A percentile compares a stretch with the other conserved stretches of the same genome.
Conservation (phyloP, 2,329 filamentous ascomycete genomes). For the Fusarium hostae region DNA sequence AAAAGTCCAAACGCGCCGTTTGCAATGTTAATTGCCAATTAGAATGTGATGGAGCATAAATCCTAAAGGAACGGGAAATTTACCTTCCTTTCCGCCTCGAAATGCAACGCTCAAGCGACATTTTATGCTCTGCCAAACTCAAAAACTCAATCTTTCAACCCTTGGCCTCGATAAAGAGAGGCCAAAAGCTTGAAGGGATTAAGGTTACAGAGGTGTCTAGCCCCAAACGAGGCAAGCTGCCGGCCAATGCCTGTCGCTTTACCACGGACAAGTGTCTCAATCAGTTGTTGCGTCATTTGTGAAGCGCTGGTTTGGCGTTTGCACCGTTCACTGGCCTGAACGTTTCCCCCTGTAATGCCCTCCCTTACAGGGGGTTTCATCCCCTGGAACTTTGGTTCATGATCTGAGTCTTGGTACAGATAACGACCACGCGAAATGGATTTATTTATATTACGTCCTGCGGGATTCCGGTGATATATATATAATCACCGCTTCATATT, state of each 20-base stretch:
- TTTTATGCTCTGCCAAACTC: neutral
- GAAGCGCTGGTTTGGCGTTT: neutral
- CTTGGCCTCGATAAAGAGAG: neutral
- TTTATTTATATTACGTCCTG: neutral
- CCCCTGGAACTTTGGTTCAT: neutral
- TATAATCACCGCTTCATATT: neutral
- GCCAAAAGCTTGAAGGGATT: slow-evolving; percentile 28
- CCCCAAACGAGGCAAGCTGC: slow-evolving; percentile 29
- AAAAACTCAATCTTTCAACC: neutral
- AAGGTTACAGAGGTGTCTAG: slow-evolving; percentile 33
- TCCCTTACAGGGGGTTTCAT: neutral
- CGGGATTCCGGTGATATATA: neutral
- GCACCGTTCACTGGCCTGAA: neutral
- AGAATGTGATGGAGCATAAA: neutral
- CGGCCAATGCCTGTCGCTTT: slow-evolving; percentile 3
- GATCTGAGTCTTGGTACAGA: neutral
- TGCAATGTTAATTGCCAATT: neutral
- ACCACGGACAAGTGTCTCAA: slow-evolving; percentile 7
- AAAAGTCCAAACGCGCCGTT: neutral
- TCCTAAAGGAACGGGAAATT: neutral
- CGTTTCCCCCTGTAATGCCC: neutral
- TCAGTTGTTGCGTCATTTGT: slow-evolving; percentile 24
- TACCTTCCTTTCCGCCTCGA: neutral
- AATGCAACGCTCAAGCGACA: neutral
- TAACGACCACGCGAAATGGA: neutral